Percentiles rank a stretch among this genome's conserved stretches.
Evolutionary conservation across 2,329 filamentous ascomycete species (phyloP).

Genomic region (Gaeumannomyces tritici): DNA sequence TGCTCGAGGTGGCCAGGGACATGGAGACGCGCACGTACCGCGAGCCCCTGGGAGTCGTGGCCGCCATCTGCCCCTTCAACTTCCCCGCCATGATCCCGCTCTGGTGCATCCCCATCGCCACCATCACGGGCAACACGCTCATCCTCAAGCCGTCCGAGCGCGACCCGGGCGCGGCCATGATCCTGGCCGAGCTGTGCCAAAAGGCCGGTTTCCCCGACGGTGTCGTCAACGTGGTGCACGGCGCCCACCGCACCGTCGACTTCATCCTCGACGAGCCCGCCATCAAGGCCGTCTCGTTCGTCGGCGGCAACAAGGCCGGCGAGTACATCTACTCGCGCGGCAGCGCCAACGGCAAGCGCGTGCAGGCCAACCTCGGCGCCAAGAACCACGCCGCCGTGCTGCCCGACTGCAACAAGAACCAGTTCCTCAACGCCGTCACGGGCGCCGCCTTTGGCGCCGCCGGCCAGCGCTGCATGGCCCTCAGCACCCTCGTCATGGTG

Average conservation of each 20-base stretch:
- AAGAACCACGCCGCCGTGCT: slow-evolving; percentile 84
- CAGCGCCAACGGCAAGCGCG: slow-evolving; percentile 78
- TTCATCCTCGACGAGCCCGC: slow-evolving; percentile 78
- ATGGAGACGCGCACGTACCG: slow-evolving; percentile 82
- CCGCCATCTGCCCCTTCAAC: slow-evolving; percentile 84
- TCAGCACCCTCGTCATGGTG: slow-evolving; percentile 74
- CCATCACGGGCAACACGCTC: slow-evolving; percentile 74
- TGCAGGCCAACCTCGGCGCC: slow-evolving; percentile 78
- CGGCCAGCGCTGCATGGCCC: slow-evolving; percentile 78
- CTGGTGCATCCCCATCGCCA: slow-evolving; percentile 83
- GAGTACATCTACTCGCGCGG: slow-evolving; percentile 77
- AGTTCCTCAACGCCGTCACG: slow-evolving; percentile 74
- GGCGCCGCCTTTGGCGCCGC: slow-evolving; percentile 80
- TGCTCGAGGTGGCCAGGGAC: slow-evolving; percentile 78
- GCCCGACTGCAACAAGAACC: slow-evolving; percentile 84
- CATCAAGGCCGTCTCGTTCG: slow-evolving; percentile 82
- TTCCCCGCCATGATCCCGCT: slow-evolving; percentile 89
- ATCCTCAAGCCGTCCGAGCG: slow-evolving; percentile 82
- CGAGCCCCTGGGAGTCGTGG: slow-evolving; percentile 72
- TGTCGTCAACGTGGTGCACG: slow-evolving; percentile 77
- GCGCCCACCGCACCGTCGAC: slow-evolving; percentile 70
- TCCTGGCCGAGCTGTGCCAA: slow-evolving; percentile 68
- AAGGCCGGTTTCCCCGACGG: slow-evolving; percentile 76
- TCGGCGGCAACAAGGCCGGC: slow-evolving; percentile 79
- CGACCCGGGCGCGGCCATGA: slow-evolving; percentile 77